Percentiles rank a stretch among this genome's conserved stretches.
Evolutionary conservation across 345 rosid species (phyloP).

Genomic region (Stellera chamaejasme): DNA sequence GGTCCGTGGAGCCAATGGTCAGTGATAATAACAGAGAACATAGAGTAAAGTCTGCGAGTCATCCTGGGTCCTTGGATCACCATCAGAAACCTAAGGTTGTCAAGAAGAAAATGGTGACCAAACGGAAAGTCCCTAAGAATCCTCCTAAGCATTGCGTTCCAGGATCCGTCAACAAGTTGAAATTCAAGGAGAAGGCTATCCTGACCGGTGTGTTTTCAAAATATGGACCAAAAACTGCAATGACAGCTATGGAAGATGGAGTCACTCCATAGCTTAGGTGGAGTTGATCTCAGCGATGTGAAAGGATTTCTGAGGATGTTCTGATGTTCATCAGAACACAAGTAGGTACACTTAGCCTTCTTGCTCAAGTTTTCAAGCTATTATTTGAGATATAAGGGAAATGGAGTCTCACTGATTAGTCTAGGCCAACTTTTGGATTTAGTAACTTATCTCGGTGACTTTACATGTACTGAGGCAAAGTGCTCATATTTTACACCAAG

Average conservation of each 20-base stretch:
- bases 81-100: not conserved
- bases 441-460: no score
- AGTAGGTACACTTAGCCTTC: no score
- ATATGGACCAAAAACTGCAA: conserved; percentile 44
- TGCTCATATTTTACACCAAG: no score
- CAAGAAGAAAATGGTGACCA: conserved; percentile 26
- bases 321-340: no score
- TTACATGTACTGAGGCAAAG: no score
- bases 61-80: conserved; percentile 13
- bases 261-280: no score
- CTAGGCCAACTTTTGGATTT: no score
- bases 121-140: conserved; percentile 27
- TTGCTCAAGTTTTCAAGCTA: no score
- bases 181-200: conserved; percentile 66
- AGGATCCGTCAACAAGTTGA: conserved; percentile 70
- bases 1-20: conserved; percentile 12
- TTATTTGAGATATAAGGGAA: no score
- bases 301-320: no score
- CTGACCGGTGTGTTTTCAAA: conserved; percentile 60
- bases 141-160: conserved; percentile 31
- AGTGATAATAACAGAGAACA: conserved; percentile 6
- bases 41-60: conserved; percentile 1
- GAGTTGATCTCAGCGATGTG: no score
- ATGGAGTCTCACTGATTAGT: no score
- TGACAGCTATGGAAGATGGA: conserved; percentile 22